Evolutionary conservation across 1,139 yeast genomes (phyloP).

Genomic region (Candida anutae): DNA sequence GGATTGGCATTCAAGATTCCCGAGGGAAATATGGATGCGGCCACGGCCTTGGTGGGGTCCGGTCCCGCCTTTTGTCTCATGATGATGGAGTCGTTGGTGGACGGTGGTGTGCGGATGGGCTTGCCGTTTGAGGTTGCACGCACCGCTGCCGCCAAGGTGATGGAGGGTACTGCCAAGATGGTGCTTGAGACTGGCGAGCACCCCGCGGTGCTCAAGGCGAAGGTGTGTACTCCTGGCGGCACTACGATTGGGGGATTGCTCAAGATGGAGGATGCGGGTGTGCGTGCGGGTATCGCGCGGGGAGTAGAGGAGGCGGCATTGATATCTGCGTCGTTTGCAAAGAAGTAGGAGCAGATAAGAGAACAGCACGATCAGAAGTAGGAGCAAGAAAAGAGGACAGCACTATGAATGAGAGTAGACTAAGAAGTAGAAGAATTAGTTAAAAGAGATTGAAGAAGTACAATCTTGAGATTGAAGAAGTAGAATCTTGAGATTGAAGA

Average conservation of each 20-base stretch:
- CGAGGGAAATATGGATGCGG: slow-evolving; percentile 92
- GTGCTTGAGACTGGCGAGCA: slow-evolving; percentile 75
- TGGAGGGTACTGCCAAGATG: slow-evolving; percentile 97
- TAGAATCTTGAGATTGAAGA: too few species aligned
- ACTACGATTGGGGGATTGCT: slow-evolving; percentile 94
- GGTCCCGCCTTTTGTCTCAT: slow-evolving; percentile 93
- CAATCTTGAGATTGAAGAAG: too few species aligned
- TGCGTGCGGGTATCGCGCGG: slow-evolving; percentile 78
- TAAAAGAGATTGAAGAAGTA: too few species aligned
- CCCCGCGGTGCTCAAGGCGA: slow-evolving; percentile 85
- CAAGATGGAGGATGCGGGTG: slow-evolving; percentile 86
- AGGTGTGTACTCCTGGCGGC: slow-evolving; percentile 97
- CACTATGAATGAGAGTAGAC: too few species aligned
- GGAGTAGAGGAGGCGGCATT: slow-evolving; percentile 88
- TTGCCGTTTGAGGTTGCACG: slow-evolving; percentile 78
- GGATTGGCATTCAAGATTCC: slow-evolving; percentile 70
- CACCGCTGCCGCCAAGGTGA: slow-evolving; percentile 89
- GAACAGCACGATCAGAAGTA: too few species aligned
- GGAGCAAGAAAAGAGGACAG: too few species aligned
- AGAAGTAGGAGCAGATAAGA: slow-evolving; percentile 30
- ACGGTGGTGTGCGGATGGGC: slow-evolving; percentile 94
- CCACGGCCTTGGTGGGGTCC: slow-evolving; percentile 91
- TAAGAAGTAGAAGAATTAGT: too few species aligned
- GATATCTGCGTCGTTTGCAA: slow-evolving; percentile 74
- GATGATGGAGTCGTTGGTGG: slow-evolving; percentile 87